Percentiles rank a stretch among this genome's conserved stretches.
phyloP scores from a whole-genome alignment of 2,329 filamentous ascomycete species.

The Claviceps digitariae region DNA sequence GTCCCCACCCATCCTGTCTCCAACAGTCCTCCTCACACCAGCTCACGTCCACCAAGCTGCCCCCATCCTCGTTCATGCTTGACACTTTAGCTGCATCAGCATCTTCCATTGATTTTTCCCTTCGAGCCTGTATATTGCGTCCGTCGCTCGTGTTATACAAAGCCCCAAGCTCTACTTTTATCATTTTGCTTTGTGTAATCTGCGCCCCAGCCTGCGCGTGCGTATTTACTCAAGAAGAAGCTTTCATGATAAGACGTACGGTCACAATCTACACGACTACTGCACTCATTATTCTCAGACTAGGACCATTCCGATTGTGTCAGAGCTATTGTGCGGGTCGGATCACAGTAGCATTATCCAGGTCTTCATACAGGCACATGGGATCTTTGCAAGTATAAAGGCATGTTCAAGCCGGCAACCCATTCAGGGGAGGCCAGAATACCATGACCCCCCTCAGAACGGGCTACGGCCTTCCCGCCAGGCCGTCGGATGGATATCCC shows the following conservation, averaged over 20 bases:
- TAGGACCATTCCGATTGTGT: neutral
- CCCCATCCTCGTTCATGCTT: neutral
- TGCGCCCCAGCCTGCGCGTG: neutral
- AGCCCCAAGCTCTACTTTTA: neutral
- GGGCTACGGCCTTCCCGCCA: slow-evolving; percentile 26
- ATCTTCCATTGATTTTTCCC: neutral
- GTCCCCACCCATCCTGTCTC: neutral
- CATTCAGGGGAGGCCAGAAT: slow-evolving; percentile 15
- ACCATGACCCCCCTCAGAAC: slow-evolving; percentile 30
- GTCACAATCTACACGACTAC: neutral
- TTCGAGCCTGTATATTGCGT: neutral
- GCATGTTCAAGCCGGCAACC: slow-evolving; percentile 10
- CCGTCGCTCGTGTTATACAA: neutral
- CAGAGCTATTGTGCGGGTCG: neutral
- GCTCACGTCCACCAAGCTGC: neutral
- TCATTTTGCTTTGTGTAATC: neutral
- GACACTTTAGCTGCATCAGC: neutral
- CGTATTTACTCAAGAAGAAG: neutral
- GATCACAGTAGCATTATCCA: neutral
- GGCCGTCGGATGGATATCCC: slow-evolving; percentile 24
- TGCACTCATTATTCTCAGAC: neutral
- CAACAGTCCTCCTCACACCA: neutral
- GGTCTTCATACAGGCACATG: neutral
- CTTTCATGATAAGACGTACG: neutral
- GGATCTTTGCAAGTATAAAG: slow-evolving; percentile 2